Evolutionary conservation across 495 filamentous ascomycete genomes (phyloP), one percentile per base, ranked within the genome.

Genomic region (Penicillium bialowiezense): DNA sequence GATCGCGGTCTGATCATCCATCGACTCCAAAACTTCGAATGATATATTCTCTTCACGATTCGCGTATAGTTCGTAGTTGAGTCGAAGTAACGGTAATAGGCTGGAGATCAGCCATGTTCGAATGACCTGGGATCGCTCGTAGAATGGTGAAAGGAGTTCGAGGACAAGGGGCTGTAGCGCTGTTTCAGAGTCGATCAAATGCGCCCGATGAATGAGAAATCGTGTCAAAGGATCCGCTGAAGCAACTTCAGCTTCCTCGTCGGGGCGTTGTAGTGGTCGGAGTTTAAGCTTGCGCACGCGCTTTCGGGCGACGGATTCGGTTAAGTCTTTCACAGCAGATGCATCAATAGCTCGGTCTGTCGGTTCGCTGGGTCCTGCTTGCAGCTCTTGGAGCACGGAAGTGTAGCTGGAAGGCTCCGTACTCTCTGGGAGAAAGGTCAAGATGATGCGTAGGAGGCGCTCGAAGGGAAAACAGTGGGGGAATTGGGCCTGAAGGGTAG

Each of bases 31-130:
- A 0, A 70, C 71, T 44, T 89, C 82, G 15, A 95, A 68, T 3
- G 83, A 82, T 28, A 82, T 69, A 7, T 69, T 56, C 10, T 73
- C 67, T 12, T 75, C 77, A 9, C 78, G 74, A 23, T 78, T 65
- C 0, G 87, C 81, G 52, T 95, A 87, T 59, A 90, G 93, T 71
- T 93, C 89, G 62, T 87, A 87, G 57, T 87, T 87, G n/a, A 90
- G 74, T 43, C 91, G 79, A 13, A 92, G 69, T 1, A 95, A 73
- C 0, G 91, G 91, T 18, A 97, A 71, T 15, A 95, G 72, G 15
- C 77, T 84, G 1, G 90, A 90, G 21, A 95, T 78, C 60, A 89
- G 77, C 86, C 90, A 90, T 36, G 75, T 82, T 49, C 85, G 80
- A 40, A 96, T 67, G 33, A 74, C 74, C 12, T 82, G 71, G 13